Base-by-base conservation (phyloP, 148 eudicot species). In the Cornus florida region DNA sequence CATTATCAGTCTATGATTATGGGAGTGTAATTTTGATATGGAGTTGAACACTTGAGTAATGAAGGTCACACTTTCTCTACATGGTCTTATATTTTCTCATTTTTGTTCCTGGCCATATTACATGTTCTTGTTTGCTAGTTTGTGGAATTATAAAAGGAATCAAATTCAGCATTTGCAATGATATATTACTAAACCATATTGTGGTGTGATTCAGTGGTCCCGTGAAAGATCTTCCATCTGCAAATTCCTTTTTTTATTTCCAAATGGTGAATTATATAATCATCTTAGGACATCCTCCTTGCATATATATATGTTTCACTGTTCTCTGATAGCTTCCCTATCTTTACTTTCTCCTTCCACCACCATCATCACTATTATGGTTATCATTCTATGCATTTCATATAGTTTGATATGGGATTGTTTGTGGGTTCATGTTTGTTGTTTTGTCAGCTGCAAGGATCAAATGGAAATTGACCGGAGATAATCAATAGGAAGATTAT, bases 161-260 rank as follows among this genome's bases (percentile, higher is more conserved):
- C 69, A 60, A 60, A 75, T 43, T 41, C n/a, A 14, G 48, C 9
- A 16, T 3, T 11, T 62, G 39, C 10, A 13, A 50, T 60, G 4
- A 57, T 7, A n/a, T 16, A 4, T 19, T 6, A 43, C 48, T 35
- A 43, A 60, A 1, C 2, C 7, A 65, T 28, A 64, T 13, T 65
- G 32, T 35, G 31, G 28, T n/a, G 2, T 62, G 70, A 56, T 38
- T 17, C 12, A 60, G 53, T 7, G 22, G 76, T 16, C 67, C 76
- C 67, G 48, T 59, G 76, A 74, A 57, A 73, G 24, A 73, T 73
- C 74, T 72, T 35, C 43, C 33, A 20, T 56, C 50, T 70, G 73
- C 53, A 70, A 39, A 70, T 38, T 20, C 16, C 32, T 41, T 13
- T 11, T 7, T 28, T 9, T 28, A 67, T 24, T 24, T 28, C 43